Evolutionary conservation across 2,329 filamentous ascomycete species (phyloP).

Genomic region (Hyphodiscus sp.): DNA sequence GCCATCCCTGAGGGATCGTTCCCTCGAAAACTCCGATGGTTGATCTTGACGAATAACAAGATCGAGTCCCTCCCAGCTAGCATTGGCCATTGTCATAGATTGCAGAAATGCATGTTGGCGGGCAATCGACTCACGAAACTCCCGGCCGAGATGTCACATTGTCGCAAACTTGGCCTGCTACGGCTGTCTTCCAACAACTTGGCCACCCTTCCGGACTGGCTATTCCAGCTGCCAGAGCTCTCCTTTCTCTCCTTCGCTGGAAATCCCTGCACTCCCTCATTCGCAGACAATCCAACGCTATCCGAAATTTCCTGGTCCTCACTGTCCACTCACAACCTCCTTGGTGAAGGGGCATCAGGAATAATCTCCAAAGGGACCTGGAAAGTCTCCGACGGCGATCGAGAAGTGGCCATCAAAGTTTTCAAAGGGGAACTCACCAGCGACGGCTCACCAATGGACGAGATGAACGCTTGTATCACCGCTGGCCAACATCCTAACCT

Average conservation of each 20-base stretch:
- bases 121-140: conserved; percentile 37
- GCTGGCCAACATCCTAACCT: conserved; percentile 41
- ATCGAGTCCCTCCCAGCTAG: conserved; percentile 34
- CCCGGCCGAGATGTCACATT: conserved; percentile 38
- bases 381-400: conserved; percentile 26
- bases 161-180: conserved; percentile 38
- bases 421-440: conserved; percentile 42
- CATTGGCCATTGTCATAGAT: conserved; percentile 36
- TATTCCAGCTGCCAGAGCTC: conserved; percentile 39
- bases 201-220: conserved; percentile 35
- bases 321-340: conserved; percentile 34
- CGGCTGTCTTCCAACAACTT: conserved; percentile 39
- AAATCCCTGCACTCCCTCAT: conserved; percentile 36
- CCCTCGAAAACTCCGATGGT: conserved; percentile 38
- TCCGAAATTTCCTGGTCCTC: conserved; percentile 36
- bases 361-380: conserved; percentile 38
- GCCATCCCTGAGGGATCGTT: conserved; percentile 36
- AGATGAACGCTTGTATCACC: conserved; percentile 41
- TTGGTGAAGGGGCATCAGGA: conserved; percentile 42
- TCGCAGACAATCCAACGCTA: conserved; percentile 26
- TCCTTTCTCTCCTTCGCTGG: conserved; percentile 42
- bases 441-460: conserved; percentile 42
- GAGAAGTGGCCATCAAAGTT: conserved; percentile 41
- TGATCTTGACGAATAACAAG: conserved; percentile 42
- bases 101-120: conserved; percentile 45